These are phyloP conservation scores for Gyrodon lividus DNA, from an alignment of 768 basidiomycete genomes.

Conservation along the genomic window DNA sequence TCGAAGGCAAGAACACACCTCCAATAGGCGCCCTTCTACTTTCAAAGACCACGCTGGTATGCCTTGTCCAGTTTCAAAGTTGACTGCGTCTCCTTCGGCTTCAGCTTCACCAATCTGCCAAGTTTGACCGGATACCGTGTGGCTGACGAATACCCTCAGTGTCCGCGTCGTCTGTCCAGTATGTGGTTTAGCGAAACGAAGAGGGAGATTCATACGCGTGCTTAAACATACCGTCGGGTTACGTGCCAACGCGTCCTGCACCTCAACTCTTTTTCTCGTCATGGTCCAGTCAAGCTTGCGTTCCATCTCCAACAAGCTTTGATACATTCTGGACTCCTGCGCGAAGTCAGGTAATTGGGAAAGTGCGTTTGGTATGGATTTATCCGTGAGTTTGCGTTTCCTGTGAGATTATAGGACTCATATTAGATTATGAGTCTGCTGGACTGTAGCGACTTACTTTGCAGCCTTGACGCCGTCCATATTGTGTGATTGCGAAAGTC, in stretches of 20 bases:
- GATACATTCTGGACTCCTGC: constrained; percentile 83
- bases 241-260: constrained; percentile 82
- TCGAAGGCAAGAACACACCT: constrained; percentile 47
- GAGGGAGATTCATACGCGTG: background rate
- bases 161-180: constrained; percentile 72
- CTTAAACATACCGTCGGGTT: constrained; percentile 51
- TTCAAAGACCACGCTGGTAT: constrained; percentile 88
- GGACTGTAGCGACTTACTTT: constrained; percentile 26
- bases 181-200: constrained; percentile 5
- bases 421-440: background rate
- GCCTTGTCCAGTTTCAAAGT: constrained; percentile 83
- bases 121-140: constrained; percentile 79
- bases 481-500: background rate
- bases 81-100: constrained; percentile 37
- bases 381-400: constrained; percentile 78
- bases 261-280: constrained; percentile 84
- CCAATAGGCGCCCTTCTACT: constrained; percentile 84
- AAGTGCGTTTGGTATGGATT: constrained; percentile 73
- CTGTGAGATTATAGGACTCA: constrained; percentile 45
- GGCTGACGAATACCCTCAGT: constrained; percentile 82
- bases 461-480: constrained; percentile 34
- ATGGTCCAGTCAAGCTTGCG: constrained; percentile 94
- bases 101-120: constrained; percentile 67
- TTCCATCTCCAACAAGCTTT: constrained; percentile 84
- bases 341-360: constrained; percentile 73